A percentile compares a stretch with the other conserved stretches of the same genome.
Evolutionary conservation across 192 early-diverging fungal species (phyloP).

Genomic region (Backusella westeae): DNA sequence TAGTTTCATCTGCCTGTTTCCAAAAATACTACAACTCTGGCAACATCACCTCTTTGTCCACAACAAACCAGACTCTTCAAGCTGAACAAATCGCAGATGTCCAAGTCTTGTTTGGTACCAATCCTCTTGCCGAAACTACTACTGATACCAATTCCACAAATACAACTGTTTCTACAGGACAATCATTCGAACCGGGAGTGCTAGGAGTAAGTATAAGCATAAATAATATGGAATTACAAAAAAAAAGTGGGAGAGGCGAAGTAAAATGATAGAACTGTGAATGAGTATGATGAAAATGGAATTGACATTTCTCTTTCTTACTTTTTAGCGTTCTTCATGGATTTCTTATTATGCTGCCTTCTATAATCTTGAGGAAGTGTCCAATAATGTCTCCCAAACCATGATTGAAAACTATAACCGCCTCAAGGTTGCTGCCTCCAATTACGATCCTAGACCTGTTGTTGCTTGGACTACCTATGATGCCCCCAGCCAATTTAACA

Average conservation of each 20-base stretch:
- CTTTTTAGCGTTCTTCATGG: constrained; percentile 53
- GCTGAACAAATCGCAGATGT: constrained; percentile 47
- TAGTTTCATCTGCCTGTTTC: constrained; percentile 50
- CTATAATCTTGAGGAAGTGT: constrained; percentile 57
- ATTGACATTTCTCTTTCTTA: neutral
- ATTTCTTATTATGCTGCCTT: constrained; percentile 58
- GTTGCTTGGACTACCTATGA: constrained; percentile 65
- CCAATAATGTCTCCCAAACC: constrained; percentile 42
- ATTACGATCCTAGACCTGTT: constrained; percentile 35
- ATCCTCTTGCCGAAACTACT: constrained; percentile 15
- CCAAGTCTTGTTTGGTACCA: constrained; percentile 43
- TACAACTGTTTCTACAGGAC: constrained; percentile 47
- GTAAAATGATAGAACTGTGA: neutral
- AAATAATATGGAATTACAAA: neutral
- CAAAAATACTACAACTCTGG: constrained; percentile 33
- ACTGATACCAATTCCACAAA: constrained; percentile 24
- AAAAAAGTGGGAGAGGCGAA: neutral
- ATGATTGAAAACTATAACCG: constrained; percentile 62
- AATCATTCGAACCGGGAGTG: constrained; percentile 45
- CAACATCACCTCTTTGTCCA: constrained; percentile 28
- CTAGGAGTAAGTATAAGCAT: constrained; percentile 44
- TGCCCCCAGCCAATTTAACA: constrained; percentile 60
- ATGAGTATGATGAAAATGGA: neutral
- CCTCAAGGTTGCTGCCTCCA: constrained; percentile 40
- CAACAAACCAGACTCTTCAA: constrained; percentile 45